Base-by-base conservation (phyloP, 23 red algal genomes). In the Porphyridium purpureum region DNA sequence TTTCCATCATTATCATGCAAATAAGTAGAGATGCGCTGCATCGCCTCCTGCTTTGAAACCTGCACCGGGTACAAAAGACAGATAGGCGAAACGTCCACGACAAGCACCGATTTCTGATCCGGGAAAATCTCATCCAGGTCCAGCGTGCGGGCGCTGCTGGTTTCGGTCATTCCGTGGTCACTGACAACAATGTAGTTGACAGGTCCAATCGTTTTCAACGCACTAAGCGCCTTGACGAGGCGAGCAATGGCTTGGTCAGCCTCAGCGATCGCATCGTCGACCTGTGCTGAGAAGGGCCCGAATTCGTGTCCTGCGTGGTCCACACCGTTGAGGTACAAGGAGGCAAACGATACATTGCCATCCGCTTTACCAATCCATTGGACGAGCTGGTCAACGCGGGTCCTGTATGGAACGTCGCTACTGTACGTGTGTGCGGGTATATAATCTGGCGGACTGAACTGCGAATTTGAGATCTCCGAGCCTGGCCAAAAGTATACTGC, bases 161-260 rank as follows among this genome's bases (percentile, higher is more conserved):
- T 28, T 25, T 41, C 60, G 22, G 63, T 44, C 80, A 85, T 85
- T 21, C 80, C 80, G 35, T 85, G 80, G 51, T 85, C 80, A 29
- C 60, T 68, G 24, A 85, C 68, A 29, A 85, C 38, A 4, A 85
- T 58, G 0, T 74, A 3, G 41, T 76, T 71, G 9, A 47, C 25
- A 0, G 47, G 24, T 17, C 57, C 53, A 7, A 21, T 47, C 6
- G 34, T 36, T 23, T 41, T 31, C 32, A 9, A 5, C 21, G 30
- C 33, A 11, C 38, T 19, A 7, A 85, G 21, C 29, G 46, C 48
- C 24, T 61, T 33, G 4, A 85, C 24, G 28, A 85, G 57, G 8
- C 24, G 31, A 2, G 30, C 59, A 9, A 85, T 35, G 0, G 35
- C 62, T 22, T 53, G 9, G 51, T 85, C 80, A 6, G 70, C 80